Base-by-base conservation (phyloP, 345 rosid species). In the Raphanus raphanistrum region DNA sequence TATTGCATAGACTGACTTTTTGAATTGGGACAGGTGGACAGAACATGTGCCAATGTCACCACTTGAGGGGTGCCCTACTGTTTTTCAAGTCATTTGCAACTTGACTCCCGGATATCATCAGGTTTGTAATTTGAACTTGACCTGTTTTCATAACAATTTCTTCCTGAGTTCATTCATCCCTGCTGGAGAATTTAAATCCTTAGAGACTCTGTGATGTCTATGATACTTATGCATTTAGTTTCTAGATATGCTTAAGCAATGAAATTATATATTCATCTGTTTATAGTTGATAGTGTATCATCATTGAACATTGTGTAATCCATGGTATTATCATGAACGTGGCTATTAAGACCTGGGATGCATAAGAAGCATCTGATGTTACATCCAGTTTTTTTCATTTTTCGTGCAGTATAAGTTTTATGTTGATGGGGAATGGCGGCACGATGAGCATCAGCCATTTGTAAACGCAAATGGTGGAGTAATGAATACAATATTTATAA, bases 391-490 rank as follows among this genome's bases (percentile, higher is more conserved):
- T 5, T 5, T 81, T 68, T 81, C 74, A 41, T n/a, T 80, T 28
- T 48, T 78, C 65, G 60, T 80, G 86, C 92, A 96, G 99, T 96
- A 79, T 82, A 96, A 93, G 79, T 96, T 96, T 80, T 81, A 54
- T 76, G 93, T 96, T 58, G 99, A 96, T 85, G 98, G 90, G 81
- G 88, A 91, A 77, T 91, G 98, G 99, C 86, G 87, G 79, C 88
- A 93, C 26, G 99, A 93, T 85, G 95, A 91, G 79, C 88, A 77
- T 32, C 91, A 86, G 77, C 87, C 88, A 33, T 78, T 70, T 81
- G 88, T 90, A 57, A 82, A 52, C 11, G 85, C 90, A 55, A 81
- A 75, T 70, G 91, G 80, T 79, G 99, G 96, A 69, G 65, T 85
- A 60, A 89, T 91, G 82, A 96, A 96, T 83, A 89, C 88, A 48